Percentiles rank a stretch among this genome's conserved stretches.
phyloP scores from a whole-genome alignment of 2,329 filamentous ascomycete genomes.

The Clarireedia paspali region DNA sequence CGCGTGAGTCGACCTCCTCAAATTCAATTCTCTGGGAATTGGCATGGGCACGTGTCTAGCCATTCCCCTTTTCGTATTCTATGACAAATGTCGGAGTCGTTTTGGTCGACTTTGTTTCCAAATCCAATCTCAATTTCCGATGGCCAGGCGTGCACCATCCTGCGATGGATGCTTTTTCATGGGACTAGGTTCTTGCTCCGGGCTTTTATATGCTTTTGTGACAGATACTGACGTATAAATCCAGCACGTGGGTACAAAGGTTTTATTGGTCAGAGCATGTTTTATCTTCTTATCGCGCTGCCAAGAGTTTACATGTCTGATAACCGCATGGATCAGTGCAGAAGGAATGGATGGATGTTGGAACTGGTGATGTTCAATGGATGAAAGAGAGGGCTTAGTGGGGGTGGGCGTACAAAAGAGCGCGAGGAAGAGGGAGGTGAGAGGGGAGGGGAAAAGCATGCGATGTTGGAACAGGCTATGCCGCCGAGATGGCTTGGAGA shows the following conservation, averaged over 20 bases:
- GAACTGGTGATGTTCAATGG: too few relatives aligned
- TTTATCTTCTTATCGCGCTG: background rate
- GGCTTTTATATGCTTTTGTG: background rate
- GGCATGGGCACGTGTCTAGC: constrained; percentile 6
- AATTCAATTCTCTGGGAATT: constrained; percentile 1
- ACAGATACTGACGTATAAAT: background rate
- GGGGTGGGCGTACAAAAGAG: too few relatives aligned
- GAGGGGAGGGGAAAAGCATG: too few relatives aligned
- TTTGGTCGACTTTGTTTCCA: background rate
- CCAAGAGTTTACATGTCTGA: background rate
- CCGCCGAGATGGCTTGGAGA: too few relatives aligned
- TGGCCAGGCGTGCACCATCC: too few relatives aligned
- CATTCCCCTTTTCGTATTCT: background rate
- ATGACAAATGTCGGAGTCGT: background rate
- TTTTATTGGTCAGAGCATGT: background rate
- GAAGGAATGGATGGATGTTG: too few relatives aligned
- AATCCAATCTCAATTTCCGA: background rate
- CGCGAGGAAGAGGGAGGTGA: too few relatives aligned
- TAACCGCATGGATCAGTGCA: background rate
- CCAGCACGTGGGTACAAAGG: background rate
- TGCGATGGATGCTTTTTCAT: too few relatives aligned
- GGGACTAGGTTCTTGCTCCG: background rate
- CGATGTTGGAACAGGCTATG: too few relatives aligned
- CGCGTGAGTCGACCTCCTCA: background rate
- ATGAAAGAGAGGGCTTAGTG: too few relatives aligned